phyloP scores from a whole-genome alignment of 75 land plant genomes.

The Larix kaempferi region DNA sequence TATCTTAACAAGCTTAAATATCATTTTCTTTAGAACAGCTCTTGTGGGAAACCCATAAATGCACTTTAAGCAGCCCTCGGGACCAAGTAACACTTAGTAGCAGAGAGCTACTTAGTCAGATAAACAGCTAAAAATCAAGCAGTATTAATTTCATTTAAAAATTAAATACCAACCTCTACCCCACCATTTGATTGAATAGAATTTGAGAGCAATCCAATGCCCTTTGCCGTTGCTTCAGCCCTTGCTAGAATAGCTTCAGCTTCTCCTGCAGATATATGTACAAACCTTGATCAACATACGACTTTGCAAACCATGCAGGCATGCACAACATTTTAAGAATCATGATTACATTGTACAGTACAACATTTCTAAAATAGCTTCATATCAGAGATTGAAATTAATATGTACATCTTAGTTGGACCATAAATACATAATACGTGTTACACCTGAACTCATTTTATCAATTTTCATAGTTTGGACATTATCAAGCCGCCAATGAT shows the following conservation, averaged over 20 bases:
- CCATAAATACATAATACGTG: no score
- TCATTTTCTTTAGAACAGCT: no score
- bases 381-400: neutral
- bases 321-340: neutral
- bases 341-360: neutral
- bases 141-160: conserved; percentile 3
- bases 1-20: no score
- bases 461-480: neutral
- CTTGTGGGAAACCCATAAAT: no score
- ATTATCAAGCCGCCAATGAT: neutral
- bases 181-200: conserved; percentile 72
- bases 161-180: conserved; percentile 46
- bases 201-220: conserved; percentile 48
- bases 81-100: neutral
- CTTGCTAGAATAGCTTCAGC: conserved; percentile 80
- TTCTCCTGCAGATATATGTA: conserved; percentile 54
- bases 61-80: no score
- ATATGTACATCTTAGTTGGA: neutral
- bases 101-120: neutral
- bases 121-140: neutral
- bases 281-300: conserved; percentile 4
- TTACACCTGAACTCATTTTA: no score
- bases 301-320: neutral
- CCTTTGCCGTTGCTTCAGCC: conserved; percentile 69
- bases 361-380: neutral